Evolutionary conservation across 1,284 basidiomycete genomes (phyloP).

Genomic region (Austroboletus novae-zelandiae): DNA sequence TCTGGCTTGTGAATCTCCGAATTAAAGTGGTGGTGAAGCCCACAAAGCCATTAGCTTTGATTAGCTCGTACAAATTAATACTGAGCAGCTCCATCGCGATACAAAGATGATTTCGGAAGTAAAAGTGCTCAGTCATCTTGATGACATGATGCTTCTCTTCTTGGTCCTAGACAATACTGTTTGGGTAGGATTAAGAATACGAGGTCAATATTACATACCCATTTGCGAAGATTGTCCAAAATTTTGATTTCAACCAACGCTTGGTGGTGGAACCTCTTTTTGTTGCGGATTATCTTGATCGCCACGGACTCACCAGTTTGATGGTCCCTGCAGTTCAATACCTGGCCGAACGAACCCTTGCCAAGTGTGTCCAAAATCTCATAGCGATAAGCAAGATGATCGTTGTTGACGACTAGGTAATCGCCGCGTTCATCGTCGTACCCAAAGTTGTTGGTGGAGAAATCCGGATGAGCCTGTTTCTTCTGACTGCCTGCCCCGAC

Average conservation of each 20-base stretch:
- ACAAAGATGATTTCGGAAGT: constrained; percentile 96
- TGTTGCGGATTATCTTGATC: constrained; percentile 99
- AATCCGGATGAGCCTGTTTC: constrained; percentile 72
- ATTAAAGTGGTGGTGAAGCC: constrained; percentile 96
- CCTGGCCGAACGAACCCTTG: constrained; percentile 98
- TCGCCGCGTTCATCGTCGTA: constrained; percentile 99
- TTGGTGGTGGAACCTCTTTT: constrained; percentile 99
- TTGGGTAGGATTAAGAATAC: constrained; percentile 9
- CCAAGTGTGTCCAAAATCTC: constrained; percentile 91
- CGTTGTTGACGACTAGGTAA: constrained; percentile 86
- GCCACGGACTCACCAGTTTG: constrained; percentile 96
- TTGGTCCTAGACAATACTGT: constrained; percentile 61
- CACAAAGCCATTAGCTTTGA: constrained; percentile 98
- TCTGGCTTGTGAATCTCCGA: constrained; percentile 94
- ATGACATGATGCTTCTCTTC: constrained; percentile 97
- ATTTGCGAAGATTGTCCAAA: constrained; percentile 92
- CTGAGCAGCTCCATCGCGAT: constrained; percentile 98
- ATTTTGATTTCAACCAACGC: constrained; percentile 99
- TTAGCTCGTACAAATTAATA: constrained; percentile 98
- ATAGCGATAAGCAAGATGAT: constrained; percentile 96
- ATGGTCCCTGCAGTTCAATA: constrained; percentile 94
- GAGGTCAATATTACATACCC: constrained; percentile 57
- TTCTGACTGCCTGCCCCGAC: constrained; percentile 80
- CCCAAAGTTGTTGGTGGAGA: constrained; percentile 85
- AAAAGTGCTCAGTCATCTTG: constrained; percentile 99